These are phyloP conservation scores for Suhomyces atakaporum DNA, from an alignment of 1,139 yeast species.

Conservation along the genomic window DNA sequence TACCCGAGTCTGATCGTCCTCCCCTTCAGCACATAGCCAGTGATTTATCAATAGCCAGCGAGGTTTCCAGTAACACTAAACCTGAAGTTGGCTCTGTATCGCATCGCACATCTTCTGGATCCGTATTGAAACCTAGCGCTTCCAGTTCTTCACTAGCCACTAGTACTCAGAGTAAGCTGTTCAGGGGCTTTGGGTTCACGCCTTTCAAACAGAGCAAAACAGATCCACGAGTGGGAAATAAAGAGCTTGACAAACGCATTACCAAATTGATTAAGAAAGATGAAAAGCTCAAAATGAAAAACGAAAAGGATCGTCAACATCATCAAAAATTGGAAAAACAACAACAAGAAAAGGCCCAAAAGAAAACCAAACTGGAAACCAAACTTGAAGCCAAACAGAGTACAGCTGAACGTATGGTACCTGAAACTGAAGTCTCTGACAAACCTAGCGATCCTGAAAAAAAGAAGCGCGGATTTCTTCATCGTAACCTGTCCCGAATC, in stretches of 20 bases:
- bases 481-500: conserved; percentile 12
- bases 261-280: conserved; percentile 33
- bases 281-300: conserved; percentile 27
- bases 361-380: conserved; percentile 5
- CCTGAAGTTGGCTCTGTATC: conserved; percentile 4
- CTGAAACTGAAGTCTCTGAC: too few relatives aligned
- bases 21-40: conserved; percentile 1
- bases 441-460: too few relatives aligned
- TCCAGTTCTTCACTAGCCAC: conserved; percentile 14
- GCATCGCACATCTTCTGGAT: conserved; percentile 5
- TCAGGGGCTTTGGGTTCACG: too few relatives aligned
- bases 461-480: conserved; percentile 3
- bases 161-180: too few relatives aligned
- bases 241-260: conserved; percentile 35
- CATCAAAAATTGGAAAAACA: conserved; percentile 22
- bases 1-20: conserved; percentile 4
- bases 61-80: conserved; percentile 1
- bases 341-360: conserved; percentile 12
- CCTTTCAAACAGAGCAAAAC: conserved; percentile 32
- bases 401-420: too few relatives aligned
- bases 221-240: conserved; percentile 24
- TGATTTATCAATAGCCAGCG: conserved; percentile 2
- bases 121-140: conserved; percentile 8
- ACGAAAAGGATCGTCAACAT: conserved; percentile 21
- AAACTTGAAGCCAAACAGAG: conserved; percentile 2